Conservation (phyloP, 1,284 basidiomycete species). For the Amylostereum areolatum region DNA sequence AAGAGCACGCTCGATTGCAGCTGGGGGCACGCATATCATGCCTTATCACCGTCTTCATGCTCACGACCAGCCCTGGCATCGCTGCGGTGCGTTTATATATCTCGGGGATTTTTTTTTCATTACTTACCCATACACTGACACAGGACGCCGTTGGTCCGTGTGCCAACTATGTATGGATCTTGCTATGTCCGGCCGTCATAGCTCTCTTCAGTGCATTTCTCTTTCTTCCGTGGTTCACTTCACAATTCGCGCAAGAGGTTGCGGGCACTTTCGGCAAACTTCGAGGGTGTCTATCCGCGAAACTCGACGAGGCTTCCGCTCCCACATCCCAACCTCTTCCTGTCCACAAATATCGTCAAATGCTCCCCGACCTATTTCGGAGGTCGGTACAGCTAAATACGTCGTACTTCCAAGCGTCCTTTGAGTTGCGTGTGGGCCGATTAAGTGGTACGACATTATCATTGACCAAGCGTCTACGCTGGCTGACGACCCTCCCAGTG, state of each 20-base stretch:
- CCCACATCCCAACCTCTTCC: too few relatives aligned
- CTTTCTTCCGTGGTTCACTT: constrained; percentile 37
- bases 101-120: too few relatives aligned
- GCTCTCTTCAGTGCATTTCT: constrained; percentile 34
- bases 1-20: constrained; percentile 40
- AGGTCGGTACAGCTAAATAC: constrained; percentile 35
- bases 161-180: constrained; percentile 36
- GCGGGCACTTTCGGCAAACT: constrained; percentile 23
- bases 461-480: not conserved
- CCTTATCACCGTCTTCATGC: constrained; percentile 41
- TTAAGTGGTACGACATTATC: constrained; percentile 30
- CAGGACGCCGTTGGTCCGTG: constrained; percentile 28
- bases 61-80: constrained; percentile 32
- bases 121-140: not conserved
- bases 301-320: too few relatives aligned
- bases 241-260: constrained; percentile 37
- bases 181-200: constrained; percentile 31
- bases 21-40: constrained; percentile 40
- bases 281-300: too few relatives aligned
- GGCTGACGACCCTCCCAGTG: constrained; percentile 21
- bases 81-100: constrained; percentile 20
- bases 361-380: constrained; percentile 23
- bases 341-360: too few relatives aligned
- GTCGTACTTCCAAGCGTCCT: constrained; percentile 40
- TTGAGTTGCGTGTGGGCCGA: constrained; percentile 41